Evolutionary conservation across 169 alveolate genomes (phyloP), one percentile per base, ranked within the genome.

Genomic region (Cyclospora cayetanensis): DNA sequence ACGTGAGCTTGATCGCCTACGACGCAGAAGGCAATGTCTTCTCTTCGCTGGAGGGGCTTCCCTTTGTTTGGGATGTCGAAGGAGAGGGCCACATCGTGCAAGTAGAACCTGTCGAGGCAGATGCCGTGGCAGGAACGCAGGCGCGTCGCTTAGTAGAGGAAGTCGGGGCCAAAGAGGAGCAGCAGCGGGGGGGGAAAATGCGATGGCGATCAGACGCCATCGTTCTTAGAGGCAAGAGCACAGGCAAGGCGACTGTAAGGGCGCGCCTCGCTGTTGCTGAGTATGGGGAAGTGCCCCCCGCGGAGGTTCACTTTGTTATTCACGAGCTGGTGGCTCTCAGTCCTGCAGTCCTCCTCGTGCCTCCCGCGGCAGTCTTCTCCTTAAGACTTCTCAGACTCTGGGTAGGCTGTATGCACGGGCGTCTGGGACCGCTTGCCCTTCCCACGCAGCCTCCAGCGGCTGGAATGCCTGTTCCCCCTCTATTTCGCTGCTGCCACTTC

Each of bases 21-120:
- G 92, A 86, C 84, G 92, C 37, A 2, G 92, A 86, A 70, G 92
- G 86, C n/a, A 86, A 86, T 52, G 76, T 68, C n/a, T 86, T 86
- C 42, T 65, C 92, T 7, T 53, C 82, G 20, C 60, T 86, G 5
- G 82, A 86, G 53, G 92, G 92, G 1, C 27, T 86, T n/a, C 70
- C 79, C 53, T 86, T 86, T 35, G 12, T 29, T 20, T 86, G 92
- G 92, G n/a, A 55, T n/a, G 34, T 86, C 37, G 43, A 68, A 25
- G 91, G 91, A 35, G 86, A 66, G 27, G 53, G 22, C 11, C 27
- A 60, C 27, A 20, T 86, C 35, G 42, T 86, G 20, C 65, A 50
- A 29, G 72, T 77, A 4, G 92, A 86, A 29, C 53, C 52, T 25
- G 79, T 86, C n/a, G 63, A 35, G 34, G 15, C 77, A 15, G 92